phyloP scores from a whole-genome alignment of 1,284 basidiomycete species.

The Sanghuangporus sanghuang region DNA sequence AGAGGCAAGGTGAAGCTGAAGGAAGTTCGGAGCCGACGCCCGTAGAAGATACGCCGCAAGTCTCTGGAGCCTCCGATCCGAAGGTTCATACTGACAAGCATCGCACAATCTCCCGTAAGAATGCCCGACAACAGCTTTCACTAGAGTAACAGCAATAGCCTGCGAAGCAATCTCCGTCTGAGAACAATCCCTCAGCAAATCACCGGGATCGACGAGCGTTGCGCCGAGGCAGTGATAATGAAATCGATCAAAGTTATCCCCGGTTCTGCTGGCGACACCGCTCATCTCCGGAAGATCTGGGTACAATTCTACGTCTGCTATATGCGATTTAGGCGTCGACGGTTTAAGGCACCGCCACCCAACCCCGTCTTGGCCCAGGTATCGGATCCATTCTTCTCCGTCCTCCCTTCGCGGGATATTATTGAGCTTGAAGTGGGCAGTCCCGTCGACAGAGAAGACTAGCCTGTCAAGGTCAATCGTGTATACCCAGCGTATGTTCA shows the following conservation, averaged over 20 bases:
- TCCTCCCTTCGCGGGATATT: conserved; percentile 6
- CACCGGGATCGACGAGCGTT: neutral
- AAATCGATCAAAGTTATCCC: too few species aligned
- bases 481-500: neutral
- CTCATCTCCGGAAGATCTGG: neutral
- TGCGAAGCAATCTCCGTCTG: neutral
- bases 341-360: conserved; percentile 3
- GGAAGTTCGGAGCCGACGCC: neutral
- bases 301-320: neutral
- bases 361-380: neutral
- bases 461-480: conserved; percentile 3
- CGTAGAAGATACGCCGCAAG: conserved; percentile 1
- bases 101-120: neutral
- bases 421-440: neutral
- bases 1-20: neutral
- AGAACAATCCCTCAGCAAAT: neutral
- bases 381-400: neutral
- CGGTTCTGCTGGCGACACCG: neutral
- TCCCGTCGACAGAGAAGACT: neutral
- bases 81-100: neutral
- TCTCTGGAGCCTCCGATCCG: neutral
- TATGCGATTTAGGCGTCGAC: neutral
- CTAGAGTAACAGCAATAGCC: neutral
- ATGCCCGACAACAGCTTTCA: neutral
- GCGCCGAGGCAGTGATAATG: neutral